phyloP scores from a whole-genome alignment of 768 basidiomycete genomes.

The Boletus rufocinnamomeus region DNA sequence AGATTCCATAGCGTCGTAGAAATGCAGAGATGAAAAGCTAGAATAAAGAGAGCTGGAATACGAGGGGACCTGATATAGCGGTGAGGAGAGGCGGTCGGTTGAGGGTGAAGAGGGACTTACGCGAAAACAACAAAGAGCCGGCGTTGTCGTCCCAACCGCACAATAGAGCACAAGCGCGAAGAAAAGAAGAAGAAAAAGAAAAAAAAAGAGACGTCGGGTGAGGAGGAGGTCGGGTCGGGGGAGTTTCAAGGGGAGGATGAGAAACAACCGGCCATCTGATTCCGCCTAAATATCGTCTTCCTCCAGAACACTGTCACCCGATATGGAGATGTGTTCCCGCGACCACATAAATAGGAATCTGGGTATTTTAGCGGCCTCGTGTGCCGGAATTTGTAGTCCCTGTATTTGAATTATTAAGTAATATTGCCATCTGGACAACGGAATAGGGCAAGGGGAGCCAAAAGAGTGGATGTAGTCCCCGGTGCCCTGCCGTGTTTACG shows the following conservation, averaged over 20 bases:
- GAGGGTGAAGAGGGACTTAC: constrained; percentile 25
- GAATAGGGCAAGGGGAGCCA: constrained; percentile 9
- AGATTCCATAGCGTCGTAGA: constrained; percentile 43
- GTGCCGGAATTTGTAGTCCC: constrained; percentile 37
- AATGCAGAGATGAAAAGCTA: constrained; percentile 42
- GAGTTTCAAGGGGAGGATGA: constrained; percentile 27
- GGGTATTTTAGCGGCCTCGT: constrained; percentile 34
- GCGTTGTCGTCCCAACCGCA: constrained; percentile 36
- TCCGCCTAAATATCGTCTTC: constrained; percentile 36
- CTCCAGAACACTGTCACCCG: constrained; percentile 2
- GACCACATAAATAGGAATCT: constrained; percentile 15
- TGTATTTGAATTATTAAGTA: constrained; percentile 32
- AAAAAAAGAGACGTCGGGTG: constrained; percentile 42
- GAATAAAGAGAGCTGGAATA: constrained; percentile 37
- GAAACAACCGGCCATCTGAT: constrained; percentile 32
- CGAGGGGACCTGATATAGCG: constrained; percentile 31
- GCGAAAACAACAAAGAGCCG: constrained; percentile 35
- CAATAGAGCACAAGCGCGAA: constrained; percentile 36
- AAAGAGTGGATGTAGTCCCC: constrained; percentile 22
- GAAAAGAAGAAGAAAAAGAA: constrained; percentile 27
- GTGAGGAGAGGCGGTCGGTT: neutral
- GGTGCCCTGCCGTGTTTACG: constrained; percentile 28
- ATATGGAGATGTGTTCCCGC: constrained; percentile 17
- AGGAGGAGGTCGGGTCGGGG: constrained; percentile 34
- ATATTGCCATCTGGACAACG: constrained; percentile 28